A percentile compares a stretch with the other conserved stretches of the same genome.
Evolutionary conservation across 352 stramenopile genomes (phyloP).

Genomic region (Pythium apleroticum): DNA sequence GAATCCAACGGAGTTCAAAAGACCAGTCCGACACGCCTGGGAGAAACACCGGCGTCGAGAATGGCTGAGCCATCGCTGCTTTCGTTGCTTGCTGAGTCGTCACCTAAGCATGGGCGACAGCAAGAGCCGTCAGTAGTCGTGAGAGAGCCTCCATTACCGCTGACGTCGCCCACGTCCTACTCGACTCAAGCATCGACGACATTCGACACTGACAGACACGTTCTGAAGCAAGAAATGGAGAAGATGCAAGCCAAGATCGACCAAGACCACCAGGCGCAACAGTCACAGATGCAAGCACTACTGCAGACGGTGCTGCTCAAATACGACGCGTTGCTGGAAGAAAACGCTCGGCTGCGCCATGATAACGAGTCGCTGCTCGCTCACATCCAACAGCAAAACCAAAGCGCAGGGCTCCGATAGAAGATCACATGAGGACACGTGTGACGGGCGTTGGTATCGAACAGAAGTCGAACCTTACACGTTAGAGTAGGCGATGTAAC

Average conservation of each 20-base stretch:
- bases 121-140: not conserved
- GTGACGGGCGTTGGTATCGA: no score
- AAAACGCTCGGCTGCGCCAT: constrained; percentile 18
- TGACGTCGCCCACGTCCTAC: constrained; percentile 20
- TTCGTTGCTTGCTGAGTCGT: constrained; percentile 22
- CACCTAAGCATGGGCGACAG: not conserved
- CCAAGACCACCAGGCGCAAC: constrained; percentile 10
- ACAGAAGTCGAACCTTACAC: no score
- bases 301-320: constrained; percentile 17
- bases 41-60: not conserved
- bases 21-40: not conserved
- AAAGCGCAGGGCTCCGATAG: not conserved
- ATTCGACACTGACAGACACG: not conserved
- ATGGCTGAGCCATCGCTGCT: constrained; percentile 25
- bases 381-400: constrained; percentile 13
- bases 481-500: no score
- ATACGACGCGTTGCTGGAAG: constrained; percentile 22
- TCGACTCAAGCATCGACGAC: constrained; percentile 6
- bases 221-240: constrained; percentile 4
- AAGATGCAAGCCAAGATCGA: constrained; percentile 3
- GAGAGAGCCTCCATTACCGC: not conserved
- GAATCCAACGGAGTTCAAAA: constrained; percentile 3
- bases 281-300: constrained; percentile 12
- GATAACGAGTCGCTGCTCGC: constrained; percentile 24
- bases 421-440: not conserved